Percentiles rank a stretch among this genome's conserved stretches.
Conservation (phyloP, 805 yeast genomes). For the Naumovozyma castellii region DNA sequence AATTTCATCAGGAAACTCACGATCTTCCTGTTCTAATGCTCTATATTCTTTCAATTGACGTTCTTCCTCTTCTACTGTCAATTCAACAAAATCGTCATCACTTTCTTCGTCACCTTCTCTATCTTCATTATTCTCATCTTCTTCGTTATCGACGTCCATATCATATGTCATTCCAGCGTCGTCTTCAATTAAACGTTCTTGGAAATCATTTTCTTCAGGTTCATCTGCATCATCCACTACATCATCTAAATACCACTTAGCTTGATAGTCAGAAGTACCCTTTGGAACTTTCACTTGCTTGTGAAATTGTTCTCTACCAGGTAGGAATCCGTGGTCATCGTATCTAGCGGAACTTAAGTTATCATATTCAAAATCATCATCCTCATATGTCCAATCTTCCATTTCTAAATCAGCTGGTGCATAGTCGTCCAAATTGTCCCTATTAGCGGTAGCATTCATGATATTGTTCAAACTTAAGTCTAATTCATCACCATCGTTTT, state of each 20-base stretch:
- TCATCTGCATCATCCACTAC: conserved; percentile 28
- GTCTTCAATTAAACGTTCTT: conserved; percentile 29
- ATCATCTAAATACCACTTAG: conserved; percentile 69
- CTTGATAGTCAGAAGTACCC: conserved; percentile 73
- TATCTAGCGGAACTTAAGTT: conserved; percentile 30
- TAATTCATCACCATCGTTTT: conserved; percentile 14
- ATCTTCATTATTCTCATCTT: conserved; percentile 21
- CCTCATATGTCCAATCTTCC: conserved; percentile 33
- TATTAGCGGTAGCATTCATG: conserved; percentile 34
- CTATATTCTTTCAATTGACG: conserved; percentile 65
- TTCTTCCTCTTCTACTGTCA: conserved; percentile 74
- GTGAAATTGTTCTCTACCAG: conserved; percentile 23
- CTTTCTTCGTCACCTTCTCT: conserved; percentile 39
- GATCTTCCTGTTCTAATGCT: conserved; percentile 65
- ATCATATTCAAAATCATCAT: conserved; percentile 28
- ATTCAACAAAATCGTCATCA: conserved; percentile 58
- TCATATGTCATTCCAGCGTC: conserved; percentile 26
- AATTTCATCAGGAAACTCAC: conserved; percentile 91
- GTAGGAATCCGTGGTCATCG: conserved; percentile 34
- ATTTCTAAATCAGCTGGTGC: conserved; percentile 46
- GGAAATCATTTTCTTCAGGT: conserved; percentile 24
- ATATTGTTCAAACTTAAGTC: conserved; percentile 12
- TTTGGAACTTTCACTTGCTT: conserved; percentile 46
- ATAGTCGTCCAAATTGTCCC: conserved; percentile 52
- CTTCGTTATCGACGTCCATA: conserved; percentile 25